These are phyloP conservation scores for Cryptococcus sp. DNA, from an alignment of 1,284 basidiomycete species.

Conservation along the genomic window DNA sequence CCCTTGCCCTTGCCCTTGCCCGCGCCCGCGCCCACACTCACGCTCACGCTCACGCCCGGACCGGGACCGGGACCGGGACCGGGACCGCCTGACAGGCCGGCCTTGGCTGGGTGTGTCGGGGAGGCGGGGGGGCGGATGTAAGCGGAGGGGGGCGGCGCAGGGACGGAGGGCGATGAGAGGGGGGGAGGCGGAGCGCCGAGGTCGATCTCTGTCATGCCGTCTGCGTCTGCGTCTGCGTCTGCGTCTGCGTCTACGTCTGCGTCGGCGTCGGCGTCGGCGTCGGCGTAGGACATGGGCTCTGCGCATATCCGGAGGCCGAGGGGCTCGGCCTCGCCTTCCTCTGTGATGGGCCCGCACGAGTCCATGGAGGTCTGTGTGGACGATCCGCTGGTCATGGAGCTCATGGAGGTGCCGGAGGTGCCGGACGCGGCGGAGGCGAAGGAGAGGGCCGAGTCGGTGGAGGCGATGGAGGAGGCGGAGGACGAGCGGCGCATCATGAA, in stretches of 20 bases:
- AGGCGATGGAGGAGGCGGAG: conserved; percentile 16
- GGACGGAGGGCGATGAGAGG: too few relatives aligned
- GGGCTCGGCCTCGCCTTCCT: conserved; percentile 13
- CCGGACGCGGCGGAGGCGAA: conserved; percentile 17
- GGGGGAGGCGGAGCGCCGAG: too few relatives aligned
- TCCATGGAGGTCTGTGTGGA: conserved; percentile 19
- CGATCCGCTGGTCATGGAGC: conserved; percentile 20
- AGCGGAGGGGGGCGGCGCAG: too few relatives aligned
- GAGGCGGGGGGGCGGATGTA: too few relatives aligned
- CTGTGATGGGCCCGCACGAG: conserved; percentile 18
- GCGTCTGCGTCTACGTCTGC: not conserved
- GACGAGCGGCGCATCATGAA: conserved; percentile 25
- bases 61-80: too few relatives aligned
- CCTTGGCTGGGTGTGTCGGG: too few relatives aligned
- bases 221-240: too few relatives aligned
- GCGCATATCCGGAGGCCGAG: conserved; percentile 3
- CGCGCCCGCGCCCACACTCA: not conserved
- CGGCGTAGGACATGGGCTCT: not conserved
- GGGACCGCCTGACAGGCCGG: too few relatives aligned
- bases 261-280: not conserved
- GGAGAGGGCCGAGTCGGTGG: conserved; percentile 15
- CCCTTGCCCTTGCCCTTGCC: conserved; percentile 10
- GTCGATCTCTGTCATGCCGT: too few relatives aligned
- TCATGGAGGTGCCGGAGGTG: conserved; percentile 15
- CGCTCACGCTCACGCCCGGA: not conserved